phyloP scores from a whole-genome alignment of 2,329 filamentous ascomycete genomes.

The Podosphaera leucotricha region DNA sequence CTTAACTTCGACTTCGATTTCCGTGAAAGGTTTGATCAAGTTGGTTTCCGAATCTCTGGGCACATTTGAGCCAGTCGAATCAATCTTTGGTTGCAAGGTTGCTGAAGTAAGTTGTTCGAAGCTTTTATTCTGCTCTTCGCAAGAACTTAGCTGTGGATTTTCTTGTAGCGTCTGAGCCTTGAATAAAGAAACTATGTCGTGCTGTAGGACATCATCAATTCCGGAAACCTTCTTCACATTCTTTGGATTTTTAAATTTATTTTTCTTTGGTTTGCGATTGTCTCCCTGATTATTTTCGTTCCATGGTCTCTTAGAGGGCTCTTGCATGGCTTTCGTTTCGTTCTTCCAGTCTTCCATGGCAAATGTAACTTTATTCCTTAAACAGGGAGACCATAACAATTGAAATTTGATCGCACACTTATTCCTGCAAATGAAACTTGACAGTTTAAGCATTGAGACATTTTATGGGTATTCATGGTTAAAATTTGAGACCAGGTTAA shows the following conservation, averaged over 20 bases:
- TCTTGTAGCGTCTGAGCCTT: constrained; percentile 17
- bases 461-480: too few species aligned
- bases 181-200: constrained; percentile 35
- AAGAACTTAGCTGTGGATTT: not conserved
- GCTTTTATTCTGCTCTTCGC: not conserved
- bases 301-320: not conserved
- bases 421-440: too few species aligned
- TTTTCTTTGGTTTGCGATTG: constrained; percentile 20
- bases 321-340: not conserved
- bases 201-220: constrained; percentile 39
- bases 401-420: too few species aligned
- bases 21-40: constrained; percentile 45
- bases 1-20: constrained; percentile 61
- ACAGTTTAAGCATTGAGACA: too few species aligned
- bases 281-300: constrained; percentile 19
- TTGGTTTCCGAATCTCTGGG: not conserved
- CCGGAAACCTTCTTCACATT: constrained; percentile 39
- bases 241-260: constrained; percentile 28
- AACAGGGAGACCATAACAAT: not conserved
- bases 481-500: too few species aligned
- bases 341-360: too few species aligned
- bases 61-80: not conserved
- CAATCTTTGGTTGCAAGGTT: not conserved
- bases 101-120: constrained; percentile 13
- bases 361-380: too few species aligned